phyloP scores from a whole-genome alignment of 2,329 filamentous ascomycete genomes.

The Fusarium oligoseptatum region DNA sequence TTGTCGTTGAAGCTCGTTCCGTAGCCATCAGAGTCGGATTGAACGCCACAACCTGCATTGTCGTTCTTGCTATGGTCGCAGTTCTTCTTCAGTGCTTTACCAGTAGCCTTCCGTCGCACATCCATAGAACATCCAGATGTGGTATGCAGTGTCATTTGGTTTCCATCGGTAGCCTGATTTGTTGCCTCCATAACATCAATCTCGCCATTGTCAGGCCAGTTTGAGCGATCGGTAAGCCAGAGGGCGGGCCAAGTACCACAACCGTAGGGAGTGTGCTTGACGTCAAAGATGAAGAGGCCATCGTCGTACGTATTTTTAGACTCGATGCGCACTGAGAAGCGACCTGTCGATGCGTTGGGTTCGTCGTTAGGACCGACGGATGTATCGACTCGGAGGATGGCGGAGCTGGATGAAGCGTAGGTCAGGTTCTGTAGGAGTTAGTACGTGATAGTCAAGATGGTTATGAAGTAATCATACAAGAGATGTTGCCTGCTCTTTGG shows the following conservation, averaged over 20 bases:
- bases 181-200: conserved; percentile 73
- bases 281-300: conserved; percentile 78
- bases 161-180: conserved; percentile 67
- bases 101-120: conserved; percentile 67
- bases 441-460: background rate
- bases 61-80: conserved; percentile 65
- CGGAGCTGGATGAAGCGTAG: conserved; percentile 65
- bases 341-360: conserved; percentile 69
- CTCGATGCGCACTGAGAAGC: conserved; percentile 73
- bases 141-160: conserved; percentile 72
- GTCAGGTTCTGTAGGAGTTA: conserved; percentile 68
- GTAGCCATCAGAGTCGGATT: conserved; percentile 58
- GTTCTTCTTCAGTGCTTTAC: conserved; percentile 55
- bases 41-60: conserved; percentile 71
- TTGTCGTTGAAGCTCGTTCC: conserved; percentile 65
- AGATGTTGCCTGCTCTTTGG: conserved; percentile 54
- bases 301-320: conserved; percentile 70
- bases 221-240: conserved; percentile 71
- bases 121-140: conserved; percentile 64
- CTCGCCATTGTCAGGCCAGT: conserved; percentile 75
- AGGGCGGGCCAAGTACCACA: conserved; percentile 76
- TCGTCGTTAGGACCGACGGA: conserved; percentile 61
- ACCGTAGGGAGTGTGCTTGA: conserved; percentile 73
- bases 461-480: conserved; percentile 53
- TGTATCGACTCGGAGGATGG: conserved; percentile 72